A percentile compares a stretch with the other conserved stretches of the same genome.
These are phyloP conservation scores for Schoenoplectus tabernaemontani DNA, from an alignment of 202 grass and related monocot species.

Conservation along the genomic window DNA sequence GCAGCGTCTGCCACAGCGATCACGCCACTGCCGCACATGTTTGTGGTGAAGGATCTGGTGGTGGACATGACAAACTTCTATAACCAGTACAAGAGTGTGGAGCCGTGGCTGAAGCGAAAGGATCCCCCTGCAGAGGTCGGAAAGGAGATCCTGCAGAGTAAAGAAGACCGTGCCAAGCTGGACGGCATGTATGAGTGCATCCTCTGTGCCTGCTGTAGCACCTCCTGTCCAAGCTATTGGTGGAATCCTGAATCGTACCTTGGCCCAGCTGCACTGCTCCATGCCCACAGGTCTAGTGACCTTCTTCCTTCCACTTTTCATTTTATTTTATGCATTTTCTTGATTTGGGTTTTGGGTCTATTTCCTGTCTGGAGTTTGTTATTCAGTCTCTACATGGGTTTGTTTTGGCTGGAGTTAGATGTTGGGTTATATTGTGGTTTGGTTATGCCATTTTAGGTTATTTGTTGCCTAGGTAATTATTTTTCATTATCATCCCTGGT, in stretches of 20 bases:
- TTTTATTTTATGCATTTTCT: neutral
- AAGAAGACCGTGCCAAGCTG: conserved; percentile 74
- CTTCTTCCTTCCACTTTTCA: neutral
- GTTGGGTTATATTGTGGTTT: neutral
- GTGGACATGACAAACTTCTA: conserved; percentile 99
- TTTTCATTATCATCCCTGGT: neutral
- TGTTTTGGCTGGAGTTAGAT: conserved; percentile 14
- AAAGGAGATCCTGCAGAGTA: conserved; percentile 69
- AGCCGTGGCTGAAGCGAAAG: conserved; percentile 90
- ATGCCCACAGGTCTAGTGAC: conserved; percentile 51
- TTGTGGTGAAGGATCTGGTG: conserved; percentile 89
- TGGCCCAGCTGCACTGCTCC: conserved; percentile 73
- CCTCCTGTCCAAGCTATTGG: conserved; percentile 87
- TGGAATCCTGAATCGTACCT: conserved; percentile 93
- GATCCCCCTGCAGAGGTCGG: conserved; percentile 34
- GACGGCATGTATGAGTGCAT: conserved; percentile 97
- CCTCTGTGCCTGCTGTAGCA: conserved; percentile 89
- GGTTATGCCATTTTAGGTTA: neutral
- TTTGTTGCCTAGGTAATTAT: too few relatives aligned
- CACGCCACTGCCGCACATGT: conserved; percentile 93
- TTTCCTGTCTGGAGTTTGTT: neutral
- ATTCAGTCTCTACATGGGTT: neutral
- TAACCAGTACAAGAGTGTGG: conserved; percentile 95
- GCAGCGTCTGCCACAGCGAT: conserved; percentile 27
- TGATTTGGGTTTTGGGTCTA: neutral